Evolutionary conservation across 1,139 yeast species (phyloP), one percentile per base, ranked within the genome.

Genomic region (Candida frijolesensis): DNA sequence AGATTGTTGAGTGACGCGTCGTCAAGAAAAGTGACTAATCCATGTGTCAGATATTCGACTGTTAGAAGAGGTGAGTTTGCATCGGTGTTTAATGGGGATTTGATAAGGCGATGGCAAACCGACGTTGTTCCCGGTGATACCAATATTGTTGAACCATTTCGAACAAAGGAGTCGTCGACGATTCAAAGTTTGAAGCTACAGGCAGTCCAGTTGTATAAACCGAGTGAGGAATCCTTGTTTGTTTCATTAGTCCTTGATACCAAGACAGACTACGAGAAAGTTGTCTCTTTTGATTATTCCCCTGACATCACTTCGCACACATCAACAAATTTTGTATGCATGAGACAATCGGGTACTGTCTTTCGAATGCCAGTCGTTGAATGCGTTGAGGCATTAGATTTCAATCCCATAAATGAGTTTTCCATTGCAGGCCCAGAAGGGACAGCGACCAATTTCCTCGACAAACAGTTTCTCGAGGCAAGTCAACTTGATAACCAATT

Each of bases 281-380:
- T 91, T 2, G 83, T 87, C 0, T 86, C 96, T 0, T 90, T 87
- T 67, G 97, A 91, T 64, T 91, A 90, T 63, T 83, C 87, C 4
- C 85, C 89, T 1, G 85, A 84, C 57, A 54, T 67, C 2, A 54
- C 63, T 2, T 66, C 79, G 0, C 67, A 68, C 42, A 76, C 82
- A 0, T 74, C 82, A n/a, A 79, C 82, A 38, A 71, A 73, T 54
- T 78, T 89, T 56, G 84, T 91, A 35, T 91, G 97, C 65, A 87
- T 91, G 87, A 74, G 96, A 56, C 96, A 89, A 61, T 87, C 96
- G 1, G 97, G 97, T 1, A 86, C 89, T 45, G 86, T 90, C 0
- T 91, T 88, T 66, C 74, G 89, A 53, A 89, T 89, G 94, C 81
- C 86, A 0, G 88, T 85, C 0, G 72, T 76, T 1, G 95, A 89